Evolutionary conservation across 495 filamentous ascomycete genomes (phyloP), one percentile per base, ranked within the genome.

Genomic region (Aspergillus bertholletiae): DNA sequence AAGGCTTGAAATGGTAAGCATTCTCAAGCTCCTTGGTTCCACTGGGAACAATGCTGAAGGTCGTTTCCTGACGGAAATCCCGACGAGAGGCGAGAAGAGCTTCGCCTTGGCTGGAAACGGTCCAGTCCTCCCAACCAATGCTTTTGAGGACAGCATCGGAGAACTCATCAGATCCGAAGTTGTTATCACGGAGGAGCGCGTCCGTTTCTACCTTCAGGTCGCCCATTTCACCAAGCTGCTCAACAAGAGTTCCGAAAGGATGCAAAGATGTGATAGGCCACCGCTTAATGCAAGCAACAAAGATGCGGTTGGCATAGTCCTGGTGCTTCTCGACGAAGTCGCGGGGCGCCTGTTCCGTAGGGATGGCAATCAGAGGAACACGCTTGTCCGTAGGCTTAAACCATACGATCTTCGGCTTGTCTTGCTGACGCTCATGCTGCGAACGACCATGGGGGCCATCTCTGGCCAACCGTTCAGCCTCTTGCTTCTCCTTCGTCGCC

Each of bases 181-280:
- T 98, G 80, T 98, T 98, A 71, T 98, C 94, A 43, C 94, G 86
- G 37, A 98, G 85, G 22, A 98, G 82, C 39, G 94, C 94, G 74
- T 98, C 95, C 4, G 95, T 98, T 74, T 98, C 94, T 26, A 97
- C 92, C 68, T 88, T 95, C 60, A 95, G 78, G 66, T 97, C 89
- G 53, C 94, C 94, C 90, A 97, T 97, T 71, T 92, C 92, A 46
- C 94, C 94, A 41, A 98, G 86, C 71, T 95, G 89, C 74, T 98
- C 94, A 22, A 97, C 94, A 41, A 98, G 84, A 5, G 95, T 98
- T 62, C 94, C 94, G 59, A 98, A 98, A 15, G 94, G 94, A 71
- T 98, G 94, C 30, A 98, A 84, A 9, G 95, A 97, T n/a, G 94
- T 98, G 68, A 98, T 98, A 24, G 94, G 94, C 94, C 94, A 98